Evolutionary conservation across 345 rosid genomes (phyloP), one percentile per base, ranked within the genome.

Genomic region (Linum usitatissimum): DNA sequence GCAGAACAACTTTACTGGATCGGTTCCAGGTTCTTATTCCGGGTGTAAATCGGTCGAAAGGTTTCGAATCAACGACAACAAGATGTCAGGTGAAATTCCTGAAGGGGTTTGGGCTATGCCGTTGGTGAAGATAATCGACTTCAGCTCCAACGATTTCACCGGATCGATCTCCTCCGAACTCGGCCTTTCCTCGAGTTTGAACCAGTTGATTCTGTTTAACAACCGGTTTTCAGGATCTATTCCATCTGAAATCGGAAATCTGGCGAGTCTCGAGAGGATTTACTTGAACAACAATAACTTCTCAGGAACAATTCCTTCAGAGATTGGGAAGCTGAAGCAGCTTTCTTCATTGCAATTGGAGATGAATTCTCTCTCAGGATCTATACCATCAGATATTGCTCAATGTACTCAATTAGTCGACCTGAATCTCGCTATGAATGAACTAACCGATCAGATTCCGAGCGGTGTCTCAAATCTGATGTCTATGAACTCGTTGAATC

Each of bases 21-120:
- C 76, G 69, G 72, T 89, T 9, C 84, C 97, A 1, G 73, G 68
- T 57, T 70, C 93, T 3, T 92, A 89, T 63, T 79, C 76, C 3
- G 67, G 65, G 15, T 92, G 98, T 40, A 87, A 85, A 53, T 76
- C 96, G 1, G 63, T 89, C 9, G 6, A 10, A 63, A 83, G 98
- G 71, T 67, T 89, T 30, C 73, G 96, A 74, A 65, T 92, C 61
- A 89, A 65, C 62, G 65, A 73, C 58, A 92, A 92, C 61, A 69
- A 53, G 28, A 66, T 92, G n/a, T 74, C 80, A 13, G 98, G 95
- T 38, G 56, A 71, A 55, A 79, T 89, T 70, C 68, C 80, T 3
- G 79, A 80, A 49, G 86, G 77, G 3, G 64, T 84, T 19, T 92
- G 98, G 98, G 83, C 77, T 2, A 64, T 87, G 42, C 96, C 95